Base-by-base conservation (phyloP, 352 stramenopile genomes). In the Globisporangium uncinulatum region DNA sequence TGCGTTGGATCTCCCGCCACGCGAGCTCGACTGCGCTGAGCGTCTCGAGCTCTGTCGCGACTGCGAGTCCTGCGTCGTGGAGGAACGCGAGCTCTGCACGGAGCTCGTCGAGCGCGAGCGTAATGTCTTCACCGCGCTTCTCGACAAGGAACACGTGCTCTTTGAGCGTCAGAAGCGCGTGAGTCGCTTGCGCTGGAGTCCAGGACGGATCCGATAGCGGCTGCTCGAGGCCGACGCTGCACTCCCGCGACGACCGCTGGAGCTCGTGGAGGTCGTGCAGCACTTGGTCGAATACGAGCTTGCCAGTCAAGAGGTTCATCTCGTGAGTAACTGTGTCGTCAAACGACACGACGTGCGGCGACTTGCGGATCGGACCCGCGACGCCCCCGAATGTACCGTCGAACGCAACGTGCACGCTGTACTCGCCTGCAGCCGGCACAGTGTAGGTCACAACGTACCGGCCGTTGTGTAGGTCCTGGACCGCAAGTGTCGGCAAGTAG, bases 371-470 rank as follows among this genome's bases (percentile, higher is more conserved):
- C 15, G 62, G 56, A 9, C 96, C 95, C 6, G 79, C 66, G 13
- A 79, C 76, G 6, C 94, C 94, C 48, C 89, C 78, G 62, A 98
- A 98, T 13, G 92, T 98, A 0, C 95, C 95, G 24, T 82, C 69
- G 57, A 98, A 98, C n/a, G 86, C 57, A 20, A 98, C 82, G 46
- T 74, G 57, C 14, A 98, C 65, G 15, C 75, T 69, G 63, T 97
- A 98, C 32, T 88, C 76, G 20, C 94, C 94, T 6, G 83, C 65
- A 31, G 71, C 79, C 10, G 85, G 81, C 41, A 92, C 73, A 10
- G 68, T 95, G 63, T 97, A 98, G 41, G 79, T 94, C 39, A 98
- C 91, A 19, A 94, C 62, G 63, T 99, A 98, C 17, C 84, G 94
- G n/a, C 96, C 96, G 56, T 98, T 91, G 10, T 83, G 58, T 36